A percentile compares a stretch with the other conserved stretches of the same genome.
phyloP scores from a whole-genome alignment of 768 basidiomycete genomes.

The Boletus rubescentipes region DNA sequence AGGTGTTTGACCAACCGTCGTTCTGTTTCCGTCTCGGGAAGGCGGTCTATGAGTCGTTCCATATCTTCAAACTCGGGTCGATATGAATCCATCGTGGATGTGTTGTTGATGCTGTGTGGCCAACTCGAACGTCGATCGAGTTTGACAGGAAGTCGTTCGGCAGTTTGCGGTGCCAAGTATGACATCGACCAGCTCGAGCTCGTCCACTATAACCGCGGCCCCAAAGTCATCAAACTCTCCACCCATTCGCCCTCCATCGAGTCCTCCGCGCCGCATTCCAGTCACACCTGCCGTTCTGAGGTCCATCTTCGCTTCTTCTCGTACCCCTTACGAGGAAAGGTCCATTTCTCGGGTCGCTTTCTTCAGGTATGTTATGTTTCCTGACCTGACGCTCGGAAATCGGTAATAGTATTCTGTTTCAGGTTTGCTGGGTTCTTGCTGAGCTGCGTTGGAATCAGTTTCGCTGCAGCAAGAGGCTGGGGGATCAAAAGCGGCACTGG shows the following conservation, averaged over 20 bases:
- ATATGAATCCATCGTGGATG: constrained; percentile 19
- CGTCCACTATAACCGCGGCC: constrained; percentile 49
- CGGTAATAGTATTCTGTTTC: not conserved
- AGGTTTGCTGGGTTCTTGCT: constrained; percentile 83
- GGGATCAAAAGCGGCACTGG: constrained; percentile 66
- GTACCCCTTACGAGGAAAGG: constrained; percentile 77
- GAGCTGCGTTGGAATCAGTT: constrained; percentile 77
- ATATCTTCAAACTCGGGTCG: constrained; percentile 43
- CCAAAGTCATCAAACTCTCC: constrained; percentile 31
- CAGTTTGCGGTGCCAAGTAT: constrained; percentile 26
- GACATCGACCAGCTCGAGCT: constrained; percentile 46
- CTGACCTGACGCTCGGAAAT: not conserved
- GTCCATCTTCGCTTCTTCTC: constrained; percentile 84
- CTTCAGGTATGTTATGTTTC: constrained; percentile 62
- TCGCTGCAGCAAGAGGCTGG: constrained; percentile 69
- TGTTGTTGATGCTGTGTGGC: constrained; percentile 9
- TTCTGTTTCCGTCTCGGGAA: constrained; percentile 59
- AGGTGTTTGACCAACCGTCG: constrained; percentile 61
- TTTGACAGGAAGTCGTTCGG: constrained; percentile 7
- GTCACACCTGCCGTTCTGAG: constrained; percentile 81
- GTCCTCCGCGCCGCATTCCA: constrained; percentile 64
- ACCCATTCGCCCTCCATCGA: constrained; percentile 39
- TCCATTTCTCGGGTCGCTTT: constrained; percentile 84
- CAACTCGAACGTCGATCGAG: not conserved
- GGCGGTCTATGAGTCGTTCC: constrained; percentile 57